phyloP scores from a whole-genome alignment of 2,329 filamentous ascomycete species.

The Juglanconis juglandina region DNA sequence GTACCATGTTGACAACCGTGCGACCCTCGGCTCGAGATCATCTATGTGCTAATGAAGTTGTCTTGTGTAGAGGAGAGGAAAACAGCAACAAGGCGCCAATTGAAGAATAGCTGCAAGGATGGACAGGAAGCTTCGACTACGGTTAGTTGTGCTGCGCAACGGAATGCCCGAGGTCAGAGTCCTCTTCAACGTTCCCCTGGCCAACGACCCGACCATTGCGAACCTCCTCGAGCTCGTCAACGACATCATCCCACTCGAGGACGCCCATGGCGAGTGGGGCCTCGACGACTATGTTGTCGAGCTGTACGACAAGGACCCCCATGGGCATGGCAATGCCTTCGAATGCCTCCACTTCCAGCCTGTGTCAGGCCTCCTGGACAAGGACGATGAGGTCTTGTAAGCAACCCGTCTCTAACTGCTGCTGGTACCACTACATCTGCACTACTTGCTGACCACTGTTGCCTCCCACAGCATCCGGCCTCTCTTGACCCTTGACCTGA shows the following conservation, averaged over 20 bases:
- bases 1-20: not conserved
- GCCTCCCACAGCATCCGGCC: slow-evolving; percentile 64
- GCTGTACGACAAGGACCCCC: slow-evolving; percentile 45
- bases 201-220: slow-evolving; percentile 65
- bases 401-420: slow-evolving; percentile 24
- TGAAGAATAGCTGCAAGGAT: not conserved
- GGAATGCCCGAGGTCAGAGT: slow-evolving; percentile 69
- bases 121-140: slow-evolving; percentile 61
- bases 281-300: slow-evolving; percentile 88
- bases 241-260: slow-evolving; percentile 76
- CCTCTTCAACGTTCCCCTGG: slow-evolving; percentile 63
- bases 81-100: not conserved
- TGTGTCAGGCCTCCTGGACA: slow-evolving; percentile 66
- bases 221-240: slow-evolving; percentile 77
- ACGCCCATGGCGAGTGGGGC: slow-evolving; percentile 65
- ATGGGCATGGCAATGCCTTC: slow-evolving; percentile 54
- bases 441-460: slow-evolving; percentile 15
- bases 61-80: not conserved
- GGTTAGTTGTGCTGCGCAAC: slow-evolving; percentile 69
- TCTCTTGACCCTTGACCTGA: slow-evolving; percentile 70
- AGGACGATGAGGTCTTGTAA: slow-evolving; percentile 80
- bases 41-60: not conserved
- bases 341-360: slow-evolving; percentile 86
- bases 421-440: no score
- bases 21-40: not conserved